phyloP scores from a whole-genome alignment of 768 basidiomycete genomes.

The Pilatotrama ljubarskyi region DNA sequence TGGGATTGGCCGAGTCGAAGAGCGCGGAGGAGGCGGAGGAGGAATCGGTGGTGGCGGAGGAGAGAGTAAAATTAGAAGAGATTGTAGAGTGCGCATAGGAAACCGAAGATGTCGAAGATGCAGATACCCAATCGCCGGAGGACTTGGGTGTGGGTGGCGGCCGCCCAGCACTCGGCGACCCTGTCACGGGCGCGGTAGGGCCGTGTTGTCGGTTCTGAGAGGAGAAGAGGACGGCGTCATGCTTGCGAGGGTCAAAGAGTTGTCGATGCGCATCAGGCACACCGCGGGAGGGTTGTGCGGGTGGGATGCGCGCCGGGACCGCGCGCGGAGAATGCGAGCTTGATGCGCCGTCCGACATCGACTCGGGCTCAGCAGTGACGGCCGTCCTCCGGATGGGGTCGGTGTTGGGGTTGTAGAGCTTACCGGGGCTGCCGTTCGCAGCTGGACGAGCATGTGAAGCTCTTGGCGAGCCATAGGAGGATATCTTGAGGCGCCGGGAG shows the following conservation, averaged over 20 bases:
- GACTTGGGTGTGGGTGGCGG: slow-evolving; percentile 57
- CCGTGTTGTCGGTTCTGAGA: slow-evolving; percentile 53
- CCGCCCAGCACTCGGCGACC: slow-evolving; percentile 30
- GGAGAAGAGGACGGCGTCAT: slow-evolving; percentile 88
- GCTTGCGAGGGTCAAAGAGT: slow-evolving; percentile 86
- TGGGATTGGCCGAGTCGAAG: slow-evolving; percentile 57
- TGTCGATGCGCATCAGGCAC: slow-evolving; percentile 42
- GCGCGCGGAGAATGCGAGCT: slow-evolving; percentile 48
- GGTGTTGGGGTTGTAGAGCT: slow-evolving; percentile 72
- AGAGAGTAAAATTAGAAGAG: slow-evolving; percentile 71
- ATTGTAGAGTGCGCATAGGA: slow-evolving; percentile 63
- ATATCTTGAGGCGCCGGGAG: slow-evolving; percentile 69
- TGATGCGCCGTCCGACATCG: slow-evolving; percentile 56
- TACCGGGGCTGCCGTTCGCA: slow-evolving; percentile 36
- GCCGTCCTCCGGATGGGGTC: slow-evolving; percentile 59
- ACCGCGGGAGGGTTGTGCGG: slow-evolving; percentile 39
- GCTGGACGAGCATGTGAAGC: slow-evolving; percentile 33
- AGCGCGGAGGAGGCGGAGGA: slow-evolving; percentile 73
- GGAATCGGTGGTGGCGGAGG: slow-evolving; percentile 69
- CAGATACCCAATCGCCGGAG: slow-evolving; percentile 71
- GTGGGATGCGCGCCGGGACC: slow-evolving; percentile 29
- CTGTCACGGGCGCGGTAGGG: slow-evolving; percentile 14
- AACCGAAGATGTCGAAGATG: slow-evolving; percentile 67
- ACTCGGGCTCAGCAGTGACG: slow-evolving; percentile 65
- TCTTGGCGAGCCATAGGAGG: slow-evolving; percentile 47